A percentile compares a stretch with the other conserved stretches of the same genome.
Evolutionary conservation across 768 basidiomycete species (phyloP).

Genomic region (Russula sp.): DNA sequence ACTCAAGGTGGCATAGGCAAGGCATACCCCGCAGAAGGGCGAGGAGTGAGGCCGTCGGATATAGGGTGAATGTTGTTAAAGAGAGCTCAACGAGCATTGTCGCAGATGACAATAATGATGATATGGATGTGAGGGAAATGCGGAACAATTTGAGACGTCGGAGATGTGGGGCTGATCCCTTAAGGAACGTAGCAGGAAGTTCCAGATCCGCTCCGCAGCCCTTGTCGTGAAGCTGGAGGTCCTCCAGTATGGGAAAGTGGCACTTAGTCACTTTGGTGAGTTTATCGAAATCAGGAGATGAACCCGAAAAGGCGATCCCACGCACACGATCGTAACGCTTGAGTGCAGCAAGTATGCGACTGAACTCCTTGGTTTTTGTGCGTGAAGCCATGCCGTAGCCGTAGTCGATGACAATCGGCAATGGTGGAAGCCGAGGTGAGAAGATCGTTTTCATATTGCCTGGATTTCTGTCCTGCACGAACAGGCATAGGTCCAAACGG

Average conservation of each 20-base stretch:
- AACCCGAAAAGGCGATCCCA: neutral
- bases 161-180: neutral
- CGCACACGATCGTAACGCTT: neutral
- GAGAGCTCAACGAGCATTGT: neutral
- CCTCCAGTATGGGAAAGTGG: neutral
- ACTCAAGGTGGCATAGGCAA: neutral
- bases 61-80: neutral
- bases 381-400: too few relatives aligned
- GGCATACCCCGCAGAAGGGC: neutral
- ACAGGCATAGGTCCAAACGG: neutral
- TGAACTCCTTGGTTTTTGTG: too few relatives aligned
- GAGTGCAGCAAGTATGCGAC: neutral
- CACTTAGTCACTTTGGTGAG: neutral
- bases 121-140: neutral
- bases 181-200: neutral
- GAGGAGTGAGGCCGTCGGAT: too few relatives aligned
- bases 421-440: neutral
- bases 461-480: neutral
- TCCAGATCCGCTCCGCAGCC: accelerated
- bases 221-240: neutral
- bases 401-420: neutral
- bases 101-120: neutral
- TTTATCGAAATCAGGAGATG: neutral
- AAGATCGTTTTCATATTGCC: neutral
- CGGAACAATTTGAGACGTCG: neutral